phyloP scores from a whole-genome alignment of 768 basidiomycete species.

The Lactarius hatsudake region DNA sequence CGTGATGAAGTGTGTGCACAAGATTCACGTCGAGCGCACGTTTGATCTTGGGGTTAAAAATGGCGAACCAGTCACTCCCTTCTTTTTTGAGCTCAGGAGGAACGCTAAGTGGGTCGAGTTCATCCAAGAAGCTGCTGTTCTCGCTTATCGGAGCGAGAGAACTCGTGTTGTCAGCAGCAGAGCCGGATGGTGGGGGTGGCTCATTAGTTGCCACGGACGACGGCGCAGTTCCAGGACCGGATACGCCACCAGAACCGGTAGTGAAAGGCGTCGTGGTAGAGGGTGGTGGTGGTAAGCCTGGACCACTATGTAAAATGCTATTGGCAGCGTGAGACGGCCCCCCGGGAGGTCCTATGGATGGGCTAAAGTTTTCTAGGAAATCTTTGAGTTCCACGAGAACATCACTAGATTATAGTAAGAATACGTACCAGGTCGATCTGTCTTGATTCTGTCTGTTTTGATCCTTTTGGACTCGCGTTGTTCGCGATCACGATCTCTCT shows the following conservation, averaged over 20 bases:
- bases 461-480: slow-evolving; percentile 28
- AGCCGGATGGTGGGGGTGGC: neutral
- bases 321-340: slow-evolving; percentile 20
- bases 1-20: slow-evolving; percentile 86
- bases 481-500: slow-evolving; percentile 28
- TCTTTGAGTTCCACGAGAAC: slow-evolving; percentile 13
- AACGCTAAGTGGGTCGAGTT: slow-evolving; percentile 44
- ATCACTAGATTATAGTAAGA: slow-evolving; percentile 1
- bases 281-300: slow-evolving; percentile 28
- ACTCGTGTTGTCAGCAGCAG: slow-evolving; percentile 6
- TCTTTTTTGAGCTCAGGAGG: slow-evolving; percentile 64
- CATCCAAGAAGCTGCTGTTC: slow-evolving; percentile 43
- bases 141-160: slow-evolving; percentile 27
- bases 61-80: slow-evolving; percentile 84
- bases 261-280: slow-evolving; percentile 27
- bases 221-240: slow-evolving; percentile 23
- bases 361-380: slow-evolving; percentile 26
- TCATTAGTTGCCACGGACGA: slow-evolving; percentile 16
- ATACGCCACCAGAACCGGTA: slow-evolving; percentile 17
- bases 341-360: slow-evolving; percentile 25
- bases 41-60: slow-evolving; percentile 82
- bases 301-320: slow-evolving; percentile 25
- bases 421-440: slow-evolving; percentile 27
- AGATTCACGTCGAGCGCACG: slow-evolving; percentile 73
- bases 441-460: slow-evolving; percentile 28